Conservation (phyloP, 2,329 filamentous ascomycete genomes). For the Neoscytalidium dimidiatum region DNA sequence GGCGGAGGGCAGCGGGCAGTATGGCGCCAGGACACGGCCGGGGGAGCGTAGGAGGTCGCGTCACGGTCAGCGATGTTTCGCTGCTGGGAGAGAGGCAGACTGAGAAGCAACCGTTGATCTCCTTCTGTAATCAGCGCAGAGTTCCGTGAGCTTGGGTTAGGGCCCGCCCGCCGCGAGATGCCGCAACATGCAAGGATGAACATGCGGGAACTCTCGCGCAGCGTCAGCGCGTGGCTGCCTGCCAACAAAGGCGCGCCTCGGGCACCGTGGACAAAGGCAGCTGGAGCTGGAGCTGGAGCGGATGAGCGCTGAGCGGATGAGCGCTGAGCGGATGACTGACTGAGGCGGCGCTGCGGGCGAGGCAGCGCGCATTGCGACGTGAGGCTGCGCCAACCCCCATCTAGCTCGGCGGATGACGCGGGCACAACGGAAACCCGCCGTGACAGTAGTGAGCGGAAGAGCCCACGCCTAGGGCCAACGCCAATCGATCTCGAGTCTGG, state of each 20-base stretch:
- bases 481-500: conserved; percentile 11
- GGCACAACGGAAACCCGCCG: not conserved
- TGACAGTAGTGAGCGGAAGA: not conserved
- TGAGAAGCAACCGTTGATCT: not conserved
- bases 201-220: conserved; percentile 2
- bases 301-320: not conserved
- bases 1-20: not conserved
- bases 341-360: not conserved
- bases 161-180: conserved; percentile 7
- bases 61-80: not conserved
- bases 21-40: not conserved
- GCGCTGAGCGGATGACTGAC: not conserved
- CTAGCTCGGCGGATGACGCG: conserved; percentile 3
- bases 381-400: not conserved
- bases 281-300: not conserved
- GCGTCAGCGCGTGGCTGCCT: conserved; percentile 14
- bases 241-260: conserved; percentile 6
- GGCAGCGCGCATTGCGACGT: not conserved
- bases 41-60: too few species aligned
- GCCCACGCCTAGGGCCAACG: conserved; percentile 6
- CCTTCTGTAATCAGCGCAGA: conserved; percentile 14
- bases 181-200: conserved; percentile 13
- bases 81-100: not conserved
- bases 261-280: not conserved
- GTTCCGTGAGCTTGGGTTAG: conserved; percentile 8